These are phyloP conservation scores for Silene conica DNA, from an alignment of 148 eudicot species.

Conservation along the genomic window DNA sequence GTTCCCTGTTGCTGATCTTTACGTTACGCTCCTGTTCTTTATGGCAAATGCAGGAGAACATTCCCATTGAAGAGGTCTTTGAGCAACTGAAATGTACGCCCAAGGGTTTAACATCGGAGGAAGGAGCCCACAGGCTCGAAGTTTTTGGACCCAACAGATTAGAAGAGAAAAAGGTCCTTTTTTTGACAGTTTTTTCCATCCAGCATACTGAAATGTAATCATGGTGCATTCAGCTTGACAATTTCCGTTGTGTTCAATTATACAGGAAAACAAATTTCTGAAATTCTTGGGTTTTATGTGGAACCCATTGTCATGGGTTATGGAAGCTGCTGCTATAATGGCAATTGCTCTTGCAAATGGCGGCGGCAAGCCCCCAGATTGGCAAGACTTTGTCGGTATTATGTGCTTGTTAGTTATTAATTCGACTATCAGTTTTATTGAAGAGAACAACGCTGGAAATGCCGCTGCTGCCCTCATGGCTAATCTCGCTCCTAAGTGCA, in stretches of 20 bases:
- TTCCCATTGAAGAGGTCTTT: constrained; percentile 93
- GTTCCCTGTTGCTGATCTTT: neutral
- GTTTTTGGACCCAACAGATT: constrained; percentile 90
- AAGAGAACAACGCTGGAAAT: constrained; percentile 95
- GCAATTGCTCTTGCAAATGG: constrained; percentile 94
- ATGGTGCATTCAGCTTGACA: neutral
- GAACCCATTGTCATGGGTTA: constrained; percentile 98
- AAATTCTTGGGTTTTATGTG: constrained; percentile 98
- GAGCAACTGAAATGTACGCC: constrained; percentile 82
- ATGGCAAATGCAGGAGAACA: constrained; percentile 48
- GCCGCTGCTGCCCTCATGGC: constrained; percentile 99
- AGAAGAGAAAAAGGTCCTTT: constrained; percentile 77
- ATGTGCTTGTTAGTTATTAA: constrained; percentile 80
- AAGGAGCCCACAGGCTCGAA: constrained; percentile 76
- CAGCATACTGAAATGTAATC: too few species aligned
- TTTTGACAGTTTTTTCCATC: neutral
- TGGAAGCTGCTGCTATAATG: constrained; percentile 96
- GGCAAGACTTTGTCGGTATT: constrained; percentile 95
- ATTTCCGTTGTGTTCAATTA: constrained; percentile 4
- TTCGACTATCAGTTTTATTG: constrained; percentile 92
- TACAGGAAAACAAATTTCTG: constrained; percentile 89
- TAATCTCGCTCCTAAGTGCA: constrained; percentile 94
- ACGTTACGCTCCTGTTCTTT: neutral
- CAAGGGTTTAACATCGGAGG: constrained; percentile 66
- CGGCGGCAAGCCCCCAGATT: constrained; percentile 77